Conservation (phyloP, 225 moss, liverwort and hornwort genomes). For the Thuidium tamariscinum region DNA sequence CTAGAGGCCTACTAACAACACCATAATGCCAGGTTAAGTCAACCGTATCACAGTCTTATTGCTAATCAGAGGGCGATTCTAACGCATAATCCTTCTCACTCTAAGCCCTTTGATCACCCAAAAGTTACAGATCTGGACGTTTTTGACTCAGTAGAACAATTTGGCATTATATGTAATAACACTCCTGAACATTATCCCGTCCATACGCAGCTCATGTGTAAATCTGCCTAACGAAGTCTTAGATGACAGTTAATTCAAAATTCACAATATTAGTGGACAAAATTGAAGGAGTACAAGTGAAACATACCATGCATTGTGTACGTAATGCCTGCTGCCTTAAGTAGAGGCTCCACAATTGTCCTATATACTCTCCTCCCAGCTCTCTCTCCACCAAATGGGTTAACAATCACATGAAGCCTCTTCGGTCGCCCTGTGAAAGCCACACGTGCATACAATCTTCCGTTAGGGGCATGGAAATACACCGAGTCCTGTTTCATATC, state of each 20-base stretch:
- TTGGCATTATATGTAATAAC: neutral
- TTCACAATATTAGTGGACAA: neutral
- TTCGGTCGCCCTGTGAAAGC: slow-evolving; percentile 63
- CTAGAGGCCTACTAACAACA: neutral
- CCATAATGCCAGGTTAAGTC: neutral
- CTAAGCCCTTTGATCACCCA: neutral
- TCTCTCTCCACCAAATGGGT: slow-evolving; percentile 72
- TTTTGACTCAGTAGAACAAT: neutral
- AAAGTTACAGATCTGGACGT: neutral
- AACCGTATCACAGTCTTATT: neutral
- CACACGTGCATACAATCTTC: neutral
- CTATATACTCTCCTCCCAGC: slow-evolving; percentile 38
- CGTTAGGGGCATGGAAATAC: neutral
- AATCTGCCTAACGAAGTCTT: neutral
- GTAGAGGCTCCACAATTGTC: slow-evolving; percentile 61
- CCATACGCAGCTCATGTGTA: neutral
- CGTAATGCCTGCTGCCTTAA: slow-evolving; percentile 48
- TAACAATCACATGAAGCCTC: slow-evolving; percentile 69
- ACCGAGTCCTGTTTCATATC: neutral
- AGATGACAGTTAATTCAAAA: neutral
- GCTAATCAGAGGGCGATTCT: neutral
- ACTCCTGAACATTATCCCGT: neutral
- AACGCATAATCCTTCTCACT: neutral
- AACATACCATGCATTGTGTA: slow-evolving; percentile 53
- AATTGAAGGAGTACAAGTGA: neutral